Base-by-base conservation (phyloP, 495 filamentous ascomycete species). In the Beverwykella pulmonaria region DNA sequence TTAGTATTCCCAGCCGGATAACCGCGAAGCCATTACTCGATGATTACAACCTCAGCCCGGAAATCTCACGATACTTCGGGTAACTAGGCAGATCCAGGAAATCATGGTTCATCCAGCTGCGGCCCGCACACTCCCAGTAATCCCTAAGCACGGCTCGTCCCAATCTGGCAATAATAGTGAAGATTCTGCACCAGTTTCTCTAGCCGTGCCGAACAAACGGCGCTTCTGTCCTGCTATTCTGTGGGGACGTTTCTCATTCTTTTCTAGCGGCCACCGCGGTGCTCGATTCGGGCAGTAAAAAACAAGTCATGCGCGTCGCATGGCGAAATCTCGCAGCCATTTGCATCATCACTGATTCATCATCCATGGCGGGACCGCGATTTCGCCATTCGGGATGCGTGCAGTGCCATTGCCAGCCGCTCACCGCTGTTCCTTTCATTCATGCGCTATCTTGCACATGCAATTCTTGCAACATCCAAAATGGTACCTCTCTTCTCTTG, bases 131-230 rank as follows among this genome's bases (percentile, higher is more conserved):
- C 22, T 12, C 19, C 32, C 30, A 12, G 30, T 5, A 30, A 27
- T 49, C 14, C 25, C 44, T 49, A 19, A 27, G 44, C 44, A 49
- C 39, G 57, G 39, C 6, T 23, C 14, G 22, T 22, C 39, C 14
- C 22, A 22, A 49, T n/a, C 17, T 3, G 44, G 57, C 57, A 50
- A 30, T 19, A 23, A 30, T 27, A 1, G 25, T 6, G 44, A 36
- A 60, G 44, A 32, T 20, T 49, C 29, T 60, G 57, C 57, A 60
- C 32, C 5, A 5, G 30, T 29, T 52, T 53, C 49, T 29, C 12
- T 53, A n/a, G n/a, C n/a, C 20, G 5, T 47, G 15, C 6, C 44
- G 6, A 47, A 12, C 48, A n/a, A 48, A 19, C 44, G 5, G 4
- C n/a, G 4, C 20, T 48, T 48, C 17, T 23, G 7, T 19, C 20